Base-by-base conservation (phyloP, 208 protist genomes). In the Wallacemonas sp. region DNA sequence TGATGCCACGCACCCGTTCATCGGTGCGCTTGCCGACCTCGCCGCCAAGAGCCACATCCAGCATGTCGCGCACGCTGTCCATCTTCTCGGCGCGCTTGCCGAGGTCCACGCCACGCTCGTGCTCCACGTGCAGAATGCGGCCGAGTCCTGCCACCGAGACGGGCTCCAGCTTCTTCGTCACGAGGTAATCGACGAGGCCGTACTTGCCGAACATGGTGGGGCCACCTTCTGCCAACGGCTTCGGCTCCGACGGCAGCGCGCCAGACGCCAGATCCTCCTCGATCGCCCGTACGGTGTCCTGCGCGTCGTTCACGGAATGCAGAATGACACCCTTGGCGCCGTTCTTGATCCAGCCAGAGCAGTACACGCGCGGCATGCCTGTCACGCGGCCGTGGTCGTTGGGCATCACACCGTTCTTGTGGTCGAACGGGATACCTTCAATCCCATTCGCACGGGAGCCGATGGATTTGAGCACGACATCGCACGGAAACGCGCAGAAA, bases 271-370 rank as follows among this genome's bases (percentile, higher is more conserved):
- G 65, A 61, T 96, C 91, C 11, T 84, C 73, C 21, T 92, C 43
- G 19, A 96, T 81, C 16, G 62, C 54, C 44, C 36, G 30, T 26
- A 74, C 88, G 36, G 87, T 94, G 56, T 92, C 85, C 64, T 92
- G 84, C 19, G 91, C 88, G 68, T 94, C 88, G 41, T 80, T 78
- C 5, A 93, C 66, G 17, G 87, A 79, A 64, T 89, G 88, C 47
- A 91, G 57, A 34, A 98, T 97, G 44, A 96, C 85, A 6, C 96
- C 96, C 46, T 80, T 86, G 19, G 95, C 85, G 9, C 96, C 96
- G 27, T 85, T 91, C 77, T 96, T 97, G 48, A 83, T 78, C 96
- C 96, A 98, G 12, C 96, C 96, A 23, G 81, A 69, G 70, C 82
- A 92, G 78, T 98, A 98, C 58, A 97, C 55, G 14, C 93, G 85